Evolutionary conservation across 768 basidiomycete genomes (phyloP), one percentile per base, ranked within the genome.

Genomic region (Sporobolomyces roseus): DNA sequence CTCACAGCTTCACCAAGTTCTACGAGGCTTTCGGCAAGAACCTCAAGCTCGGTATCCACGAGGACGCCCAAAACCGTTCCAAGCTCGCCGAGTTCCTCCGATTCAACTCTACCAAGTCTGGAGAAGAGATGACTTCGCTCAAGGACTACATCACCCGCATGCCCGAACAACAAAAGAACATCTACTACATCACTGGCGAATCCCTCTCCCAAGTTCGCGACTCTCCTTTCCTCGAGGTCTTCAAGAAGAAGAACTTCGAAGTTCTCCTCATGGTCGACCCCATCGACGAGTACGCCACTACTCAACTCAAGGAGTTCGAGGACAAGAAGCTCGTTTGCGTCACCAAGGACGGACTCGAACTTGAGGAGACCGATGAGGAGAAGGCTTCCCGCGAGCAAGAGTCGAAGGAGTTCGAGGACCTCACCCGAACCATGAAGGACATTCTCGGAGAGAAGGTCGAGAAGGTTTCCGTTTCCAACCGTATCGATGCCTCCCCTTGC

Each of bases 141-240:
- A 97, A 97, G 82, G 94, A 99, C 83, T 99, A 98, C 84, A 94
- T 97, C 79, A 97, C 93, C 61, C 94, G 94, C 76, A 97, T 96
- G 93, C 94, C 93, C 70, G 92, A 97, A 82, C 85, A 92, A 74
- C 94, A 99, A 81, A 97, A 97, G 81, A 90, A 91, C 74, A 91
- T 99, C 81, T 99, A 97, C 86, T 98, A 94, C 84, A 89, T 97
- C 75, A 99, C 94, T 62, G 94, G 94, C 80, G 94, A 99, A 84
- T 94, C 92, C 8, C 88, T 99, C 60, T 87, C 86, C 65, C 85
- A 91, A 62, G 86, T 88, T 75, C 86, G 84, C 77, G 92, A 98
- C 80, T 97, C 94, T 52, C 94, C 94, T 25, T 98, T 98, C 93
- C 87, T 98, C 65, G 94, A 98, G 82, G 90, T 94, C 56, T 87